Evolutionary conservation across 805 yeast genomes (phyloP), one percentile per base, ranked within the genome.

Genomic region (Starmerella lactis-condensi): DNA sequence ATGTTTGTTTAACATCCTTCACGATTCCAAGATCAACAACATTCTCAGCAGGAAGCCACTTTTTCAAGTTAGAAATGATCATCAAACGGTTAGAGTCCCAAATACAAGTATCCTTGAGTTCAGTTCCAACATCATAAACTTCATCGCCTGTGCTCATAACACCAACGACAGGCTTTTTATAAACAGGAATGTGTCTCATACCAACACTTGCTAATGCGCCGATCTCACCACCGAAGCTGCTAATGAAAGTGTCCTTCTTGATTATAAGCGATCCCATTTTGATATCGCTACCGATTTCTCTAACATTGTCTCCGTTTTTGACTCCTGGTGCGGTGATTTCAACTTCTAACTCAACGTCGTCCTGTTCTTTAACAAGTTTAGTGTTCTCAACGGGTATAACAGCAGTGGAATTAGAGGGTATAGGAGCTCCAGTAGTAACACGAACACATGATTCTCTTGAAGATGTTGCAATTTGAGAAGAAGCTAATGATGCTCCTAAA

Each of bases 311-410:
- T 29, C 59, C 56, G 1, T 46, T 42, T 13, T 37, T 34, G 9
- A 64, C 65, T 5, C 43, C 54, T 4, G 37, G 27, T 0, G 69
- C 68, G 30, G 57, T 37, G 4, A 65, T 60, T 28, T 37, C 42
- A 4, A 66, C 57, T 20, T 40, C 46, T 12, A 51, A 38, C 40
- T 66, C 72, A 38, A 64, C 70, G 1, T 58, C 64, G 33, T 60
- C 60, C 1, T 43, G 51, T 6, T 47, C 42, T 7, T 50, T 44
- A 2, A 49, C 51, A 10, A 65, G 39, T 12, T 42, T 43, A 1
- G 72, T 66, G 38, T 64, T 68, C 41, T 66, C 72, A 2, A 66
- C 71, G 47, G 65, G 64, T 5, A 66, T 59, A 11, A 66, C 67
- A 1, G 70, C 67, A 22, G 61, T 60, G 0, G 69, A 60, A 3